Conservation (phyloP, 2,329 filamentous ascomycete genomes). For the Aspergillus sp. region DNA sequence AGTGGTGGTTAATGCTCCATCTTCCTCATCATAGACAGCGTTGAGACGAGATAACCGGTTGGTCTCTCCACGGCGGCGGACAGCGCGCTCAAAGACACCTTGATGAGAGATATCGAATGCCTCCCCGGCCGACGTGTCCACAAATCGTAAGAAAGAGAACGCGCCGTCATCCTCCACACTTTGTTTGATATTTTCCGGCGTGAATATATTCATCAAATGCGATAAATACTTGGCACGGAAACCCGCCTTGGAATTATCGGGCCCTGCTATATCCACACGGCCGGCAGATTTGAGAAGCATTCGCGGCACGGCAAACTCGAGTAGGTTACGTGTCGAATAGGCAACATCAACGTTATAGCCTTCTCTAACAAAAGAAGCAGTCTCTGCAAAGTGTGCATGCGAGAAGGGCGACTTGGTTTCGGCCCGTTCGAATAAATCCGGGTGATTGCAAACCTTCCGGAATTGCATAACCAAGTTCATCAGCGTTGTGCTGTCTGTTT, state of each 20-base stretch:
- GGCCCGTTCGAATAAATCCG: conserved; percentile 91
- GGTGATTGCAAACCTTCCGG: conserved; percentile 98
- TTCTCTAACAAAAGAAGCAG: conserved; percentile 90
- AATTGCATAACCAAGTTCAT: conserved; percentile 99
- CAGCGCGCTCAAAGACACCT: conserved; percentile 72
- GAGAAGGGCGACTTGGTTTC: conserved; percentile 86
- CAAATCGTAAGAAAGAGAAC: conserved; percentile 90
- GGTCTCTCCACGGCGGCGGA: conserved; percentile 53
- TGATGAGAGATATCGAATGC: conserved; percentile 67
- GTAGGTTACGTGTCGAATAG: conserved; percentile 83
- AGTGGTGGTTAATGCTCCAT: conserved; percentile 61
- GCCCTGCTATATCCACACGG: conserved; percentile 70
- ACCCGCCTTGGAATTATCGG: conserved; percentile 71
- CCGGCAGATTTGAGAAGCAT: conserved; percentile 81
- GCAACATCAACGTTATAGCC: conserved; percentile 74
- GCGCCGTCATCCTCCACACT: conserved; percentile 61
- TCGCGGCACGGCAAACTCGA: conserved; percentile 79
- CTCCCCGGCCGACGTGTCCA: conserved; percentile 73
- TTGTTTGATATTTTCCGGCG: conserved; percentile 70
- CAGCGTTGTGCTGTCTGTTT: conserved; percentile 89
- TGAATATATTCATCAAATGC: conserved; percentile 89
- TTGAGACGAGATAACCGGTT: conserved; percentile 66
- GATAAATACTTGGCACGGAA: conserved; percentile 75
- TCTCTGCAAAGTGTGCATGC: conserved; percentile 86
- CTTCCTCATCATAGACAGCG: conserved; percentile 65